A percentile compares a stretch with the other conserved stretches of the same genome.
These are phyloP conservation scores for Rhizoclosmatium globosum DNA, from an alignment of 192 early-diverging fungal genomes.

Conservation along the genomic window DNA sequence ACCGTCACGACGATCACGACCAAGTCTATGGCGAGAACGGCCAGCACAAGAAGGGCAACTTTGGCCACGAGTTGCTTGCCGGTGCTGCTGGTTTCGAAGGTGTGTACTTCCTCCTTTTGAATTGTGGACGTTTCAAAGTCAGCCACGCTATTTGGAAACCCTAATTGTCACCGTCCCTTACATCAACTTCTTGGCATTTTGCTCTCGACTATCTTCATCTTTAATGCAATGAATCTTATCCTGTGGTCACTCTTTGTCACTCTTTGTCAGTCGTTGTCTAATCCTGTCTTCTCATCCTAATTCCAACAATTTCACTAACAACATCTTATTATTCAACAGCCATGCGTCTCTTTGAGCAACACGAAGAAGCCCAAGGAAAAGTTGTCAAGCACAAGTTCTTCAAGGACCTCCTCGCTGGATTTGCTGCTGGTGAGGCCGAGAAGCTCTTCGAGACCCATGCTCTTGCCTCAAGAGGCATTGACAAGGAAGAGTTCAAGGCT, in stretches of 20 bases:
- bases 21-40: conserved; percentile 9
- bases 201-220: too few species aligned
- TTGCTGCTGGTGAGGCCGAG: conserved; percentile 38
- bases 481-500: background rate
- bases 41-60: conserved; percentile 5
- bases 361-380: conserved; percentile 6
- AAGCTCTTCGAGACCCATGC: conserved; percentile 26
- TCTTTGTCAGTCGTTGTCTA: too few species aligned
- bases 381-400: conserved; percentile 16
- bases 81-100: conserved; percentile 33
- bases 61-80: conserved; percentile 20
- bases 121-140: too few species aligned
- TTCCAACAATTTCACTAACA: too few species aligned
- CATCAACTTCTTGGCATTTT: too few species aligned
- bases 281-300: too few species aligned
- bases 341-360: background rate
- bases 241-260: too few species aligned
- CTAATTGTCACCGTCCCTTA: too few species aligned
- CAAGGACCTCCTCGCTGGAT: conserved; percentile 38
- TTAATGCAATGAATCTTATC: too few species aligned
- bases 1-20: background rate
- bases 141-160: too few species aligned
- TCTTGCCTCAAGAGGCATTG: background rate
- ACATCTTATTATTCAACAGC: background rate
- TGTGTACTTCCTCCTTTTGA: background rate